phyloP scores from a whole-genome alignment of 805 yeast species.

The Pichia paraexigua region DNA sequence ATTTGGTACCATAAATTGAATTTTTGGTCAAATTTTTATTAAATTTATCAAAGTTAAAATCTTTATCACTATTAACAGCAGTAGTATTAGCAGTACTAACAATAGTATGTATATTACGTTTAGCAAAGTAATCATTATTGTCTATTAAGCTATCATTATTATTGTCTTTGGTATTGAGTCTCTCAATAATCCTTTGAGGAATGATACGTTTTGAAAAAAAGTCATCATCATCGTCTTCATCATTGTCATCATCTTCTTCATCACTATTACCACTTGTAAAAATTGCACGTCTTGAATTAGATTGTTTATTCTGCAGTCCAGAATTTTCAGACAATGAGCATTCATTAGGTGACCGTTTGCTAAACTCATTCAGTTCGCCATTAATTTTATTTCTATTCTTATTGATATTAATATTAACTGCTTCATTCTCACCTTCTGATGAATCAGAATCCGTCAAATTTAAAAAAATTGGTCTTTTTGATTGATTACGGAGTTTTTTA shows the following conservation, averaged over 20 bases:
- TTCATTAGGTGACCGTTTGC: conserved; percentile 2
- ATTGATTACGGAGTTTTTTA: not conserved
- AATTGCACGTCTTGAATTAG: not conserved
- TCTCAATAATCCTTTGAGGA: not conserved
- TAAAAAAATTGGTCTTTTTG: not conserved
- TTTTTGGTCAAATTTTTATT: not conserved
- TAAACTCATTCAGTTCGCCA: conserved; percentile 5
- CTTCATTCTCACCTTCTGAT: not conserved
- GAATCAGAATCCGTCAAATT: not conserved
- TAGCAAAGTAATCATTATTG: not conserved
- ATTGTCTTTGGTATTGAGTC: not conserved
- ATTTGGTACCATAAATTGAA: conserved; percentile 12
- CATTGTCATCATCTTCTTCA: conserved; percentile 1
- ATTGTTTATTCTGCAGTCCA: not conserved
- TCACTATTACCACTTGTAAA: conserved; percentile 5
- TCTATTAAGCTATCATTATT: not conserved
- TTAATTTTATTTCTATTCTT: not conserved
- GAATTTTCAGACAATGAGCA: not conserved
- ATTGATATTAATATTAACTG: not conserved
- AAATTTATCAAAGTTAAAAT: not conserved
- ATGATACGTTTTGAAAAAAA: not conserved
- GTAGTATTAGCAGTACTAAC: not conserved
- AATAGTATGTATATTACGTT: not conserved
- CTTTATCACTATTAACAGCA: not conserved
- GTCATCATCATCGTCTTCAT: not conserved